Conservation (phyloP, 2,329 filamentous ascomycete species). For the Nectriaceae sp. region DNA sequence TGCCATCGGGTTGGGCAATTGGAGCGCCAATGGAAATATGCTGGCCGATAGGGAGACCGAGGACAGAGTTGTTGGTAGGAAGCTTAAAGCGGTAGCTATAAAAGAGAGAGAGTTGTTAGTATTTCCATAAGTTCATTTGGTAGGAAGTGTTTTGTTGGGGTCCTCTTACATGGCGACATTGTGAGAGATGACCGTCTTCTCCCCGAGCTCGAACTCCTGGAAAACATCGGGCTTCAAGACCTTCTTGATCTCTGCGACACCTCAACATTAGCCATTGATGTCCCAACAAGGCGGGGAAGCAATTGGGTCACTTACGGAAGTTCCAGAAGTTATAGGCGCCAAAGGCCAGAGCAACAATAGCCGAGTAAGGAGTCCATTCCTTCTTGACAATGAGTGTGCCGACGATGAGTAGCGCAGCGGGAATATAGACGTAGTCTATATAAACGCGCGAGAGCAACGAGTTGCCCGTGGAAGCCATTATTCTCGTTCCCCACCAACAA, state of each 20-base stretch:
- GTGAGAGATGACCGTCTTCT: slow-evolving; percentile 95
- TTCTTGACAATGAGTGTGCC: slow-evolving; percentile 77
- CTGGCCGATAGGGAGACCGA: slow-evolving; percentile 96
- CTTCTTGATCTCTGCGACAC: slow-evolving; percentile 66
- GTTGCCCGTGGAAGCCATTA: slow-evolving; percentile 30
- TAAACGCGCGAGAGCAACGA: slow-evolving; percentile 59
- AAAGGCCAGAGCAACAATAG: slow-evolving; percentile 64
- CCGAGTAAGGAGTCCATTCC: slow-evolving; percentile 74
- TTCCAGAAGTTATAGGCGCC: slow-evolving; percentile 71
- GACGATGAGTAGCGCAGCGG: slow-evolving; percentile 74
- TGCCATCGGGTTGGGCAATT: slow-evolving; percentile 67
- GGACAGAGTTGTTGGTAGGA: slow-evolving; percentile 74
- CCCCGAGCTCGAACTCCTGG: slow-evolving; percentile 89
- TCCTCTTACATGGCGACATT: slow-evolving; percentile 87
- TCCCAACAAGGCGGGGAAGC: slow-evolving; percentile 1
- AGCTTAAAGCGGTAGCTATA: slow-evolving; percentile 88
- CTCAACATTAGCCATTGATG: slow-evolving; percentile 12
- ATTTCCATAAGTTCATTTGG: not conserved
- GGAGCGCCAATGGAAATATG: slow-evolving; percentile 94
- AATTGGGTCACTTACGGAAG: slow-evolving; percentile 59
- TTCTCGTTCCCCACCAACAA: not conserved
- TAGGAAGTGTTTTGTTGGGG: not conserved
- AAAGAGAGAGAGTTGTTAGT: slow-evolving; percentile 1
- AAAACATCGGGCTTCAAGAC: slow-evolving; percentile 85
- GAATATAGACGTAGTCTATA: slow-evolving; percentile 81